phyloP scores from a whole-genome alignment of 2,329 filamentous ascomycete species.

The Scortechinia acanthostroma region DNA sequence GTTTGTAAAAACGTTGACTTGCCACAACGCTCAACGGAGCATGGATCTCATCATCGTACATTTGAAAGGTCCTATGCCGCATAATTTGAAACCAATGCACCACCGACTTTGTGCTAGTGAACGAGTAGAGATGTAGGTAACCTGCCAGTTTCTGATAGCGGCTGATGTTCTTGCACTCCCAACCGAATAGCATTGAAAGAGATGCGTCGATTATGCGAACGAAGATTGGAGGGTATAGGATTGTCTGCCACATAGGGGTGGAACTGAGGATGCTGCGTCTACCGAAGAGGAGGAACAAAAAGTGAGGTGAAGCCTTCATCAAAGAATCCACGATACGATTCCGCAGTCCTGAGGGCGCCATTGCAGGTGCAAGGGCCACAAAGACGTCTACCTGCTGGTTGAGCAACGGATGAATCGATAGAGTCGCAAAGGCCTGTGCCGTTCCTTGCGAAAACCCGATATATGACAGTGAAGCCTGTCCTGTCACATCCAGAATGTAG shows the following conservation, averaged over 20 bases:
- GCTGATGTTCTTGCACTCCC: slow-evolving; percentile 78
- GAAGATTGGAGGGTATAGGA: slow-evolving; percentile 91
- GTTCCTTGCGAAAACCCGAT: slow-evolving; percentile 97
- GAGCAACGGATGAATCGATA: slow-evolving; percentile 84
- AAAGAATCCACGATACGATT: slow-evolving; percentile 88
- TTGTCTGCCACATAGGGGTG: slow-evolving; percentile 93
- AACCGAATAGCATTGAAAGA: slow-evolving; percentile 79
- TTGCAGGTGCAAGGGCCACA: slow-evolving; percentile 88
- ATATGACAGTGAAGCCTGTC: slow-evolving; percentile 80
- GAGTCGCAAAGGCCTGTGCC: slow-evolving; percentile 87
- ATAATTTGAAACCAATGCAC: slow-evolving; percentile 99
- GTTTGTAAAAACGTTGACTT: slow-evolving; percentile 82
- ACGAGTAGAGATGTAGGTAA: slow-evolving; percentile 93
- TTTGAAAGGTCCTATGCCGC: slow-evolving; percentile 89
- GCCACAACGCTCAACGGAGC: slow-evolving; percentile 66
- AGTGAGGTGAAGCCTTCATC: slow-evolving; percentile 85
- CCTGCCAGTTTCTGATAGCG: slow-evolving; percentile 85
- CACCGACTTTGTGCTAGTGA: slow-evolving; percentile 90
- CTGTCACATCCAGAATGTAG: slow-evolving; percentile 80
- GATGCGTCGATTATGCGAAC: slow-evolving; percentile 78
- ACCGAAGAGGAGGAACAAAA: slow-evolving; percentile 88
- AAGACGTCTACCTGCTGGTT: slow-evolving; percentile 94
- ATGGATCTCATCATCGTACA: slow-evolving; percentile 93
- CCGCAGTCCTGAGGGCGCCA: slow-evolving; percentile 85
- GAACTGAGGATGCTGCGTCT: slow-evolving; percentile 84